Conservation (phyloP, 306 rosid genomes). For the Trifolium repens region DNA sequence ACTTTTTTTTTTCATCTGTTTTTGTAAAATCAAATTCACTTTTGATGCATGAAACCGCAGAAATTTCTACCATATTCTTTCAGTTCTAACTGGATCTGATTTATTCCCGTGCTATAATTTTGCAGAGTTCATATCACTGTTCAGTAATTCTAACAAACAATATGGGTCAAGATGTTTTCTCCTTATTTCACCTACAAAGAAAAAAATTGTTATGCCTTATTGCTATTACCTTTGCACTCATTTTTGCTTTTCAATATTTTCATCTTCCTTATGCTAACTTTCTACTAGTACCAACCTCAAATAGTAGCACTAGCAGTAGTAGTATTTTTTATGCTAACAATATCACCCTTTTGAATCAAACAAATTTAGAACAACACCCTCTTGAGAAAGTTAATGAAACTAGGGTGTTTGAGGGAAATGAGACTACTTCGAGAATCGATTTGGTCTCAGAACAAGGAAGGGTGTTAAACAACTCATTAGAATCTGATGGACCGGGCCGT, state of each 20-base stretch:
- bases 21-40: no score
- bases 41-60: no score
- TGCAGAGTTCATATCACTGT: slow-evolving; percentile 48
- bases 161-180: slow-evolving; percentile 62
- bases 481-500: no score
- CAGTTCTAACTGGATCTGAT: slow-evolving; percentile 41
- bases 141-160: slow-evolving; percentile 39
- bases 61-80: no score
- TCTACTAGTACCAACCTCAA: slow-evolving; percentile 20
- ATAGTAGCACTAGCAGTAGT: not conserved
- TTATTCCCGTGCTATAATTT: slow-evolving; percentile 33
- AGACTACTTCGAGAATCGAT: not conserved
- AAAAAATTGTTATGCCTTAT: slow-evolving; percentile 63
- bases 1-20: no score
- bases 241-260: slow-evolving; percentile 58
- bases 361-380: slow-evolving; percentile 39
- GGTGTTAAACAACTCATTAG: no score
- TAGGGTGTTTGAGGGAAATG: not conserved
- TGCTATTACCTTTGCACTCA: slow-evolving; percentile 56
- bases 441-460: no score
- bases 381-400: slow-evolving; percentile 17
- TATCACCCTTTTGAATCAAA: slow-evolving; percentile 33
- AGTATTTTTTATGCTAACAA: slow-evolving; percentile 41
- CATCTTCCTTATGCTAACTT: slow-evolving; percentile 56
- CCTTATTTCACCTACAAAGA: slow-evolving; percentile 51